A percentile compares a stretch with the other conserved stretches of the same genome.
Evolutionary conservation across 306 rosid genomes (phyloP).

Genomic region (Rosa lucieae): DNA sequence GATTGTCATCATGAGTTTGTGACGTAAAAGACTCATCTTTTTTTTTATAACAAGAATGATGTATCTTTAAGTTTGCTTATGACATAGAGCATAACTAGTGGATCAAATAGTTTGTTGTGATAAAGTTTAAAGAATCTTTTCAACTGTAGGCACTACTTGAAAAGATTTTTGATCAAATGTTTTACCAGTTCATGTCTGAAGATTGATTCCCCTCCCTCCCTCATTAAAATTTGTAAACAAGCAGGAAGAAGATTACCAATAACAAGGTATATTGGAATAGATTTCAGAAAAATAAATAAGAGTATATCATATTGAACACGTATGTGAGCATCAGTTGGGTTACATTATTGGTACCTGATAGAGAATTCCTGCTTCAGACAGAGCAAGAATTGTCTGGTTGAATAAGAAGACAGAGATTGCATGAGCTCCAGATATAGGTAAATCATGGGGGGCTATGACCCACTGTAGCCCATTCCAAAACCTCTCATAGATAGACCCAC

Average conservation of each 20-base stretch:
- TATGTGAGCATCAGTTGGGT: constrained; percentile 9
- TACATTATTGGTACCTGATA: constrained; percentile 58
- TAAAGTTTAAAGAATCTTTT: background rate
- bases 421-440: constrained; percentile 56
- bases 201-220: background rate
- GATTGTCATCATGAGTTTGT: background rate
- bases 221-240: background rate
- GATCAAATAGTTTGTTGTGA: background rate
- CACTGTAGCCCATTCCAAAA: constrained; percentile 97
- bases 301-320: background rate
- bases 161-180: background rate
- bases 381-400: constrained; percentile 70
- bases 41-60: background rate
- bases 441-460: constrained; percentile 86
- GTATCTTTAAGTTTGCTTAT: background rate
- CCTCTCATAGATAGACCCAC: constrained; percentile 93
- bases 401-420: constrained; percentile 66
- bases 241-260: background rate
- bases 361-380: constrained; percentile 71
- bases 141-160: background rate
- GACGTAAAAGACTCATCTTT: background rate
- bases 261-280: background rate
- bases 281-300: background rate
- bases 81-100: background rate
- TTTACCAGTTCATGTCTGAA: constrained; percentile 1